Conservation (phyloP, 257 asterid genomes). For the Solanum clarkiae region DNA sequence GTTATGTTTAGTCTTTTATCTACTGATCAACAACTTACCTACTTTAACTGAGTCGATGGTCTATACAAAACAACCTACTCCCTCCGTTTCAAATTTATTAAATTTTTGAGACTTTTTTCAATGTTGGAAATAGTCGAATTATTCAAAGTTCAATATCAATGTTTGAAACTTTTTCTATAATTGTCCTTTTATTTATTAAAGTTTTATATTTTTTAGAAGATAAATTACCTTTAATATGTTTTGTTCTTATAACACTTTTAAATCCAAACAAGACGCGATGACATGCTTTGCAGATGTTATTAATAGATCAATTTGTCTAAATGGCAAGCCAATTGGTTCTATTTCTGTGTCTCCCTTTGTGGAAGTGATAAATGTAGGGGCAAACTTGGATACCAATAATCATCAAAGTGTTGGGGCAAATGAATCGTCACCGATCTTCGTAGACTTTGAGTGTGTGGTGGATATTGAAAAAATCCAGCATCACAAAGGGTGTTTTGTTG, state of each 20-base stretch:
- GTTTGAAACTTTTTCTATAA: too few relatives aligned
- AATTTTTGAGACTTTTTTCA: too few relatives aligned
- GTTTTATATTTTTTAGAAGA: too few relatives aligned
- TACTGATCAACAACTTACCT: slow-evolving; percentile 13
- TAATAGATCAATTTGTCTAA: slow-evolving; percentile 35
- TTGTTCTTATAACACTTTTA: slow-evolving; percentile 38
- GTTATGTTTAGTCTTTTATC: slow-evolving; percentile 56
- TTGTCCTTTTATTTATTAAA: too few relatives aligned
- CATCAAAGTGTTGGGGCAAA: slow-evolving; percentile 56
- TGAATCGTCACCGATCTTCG: slow-evolving; percentile 53
- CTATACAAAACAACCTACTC: neutral
- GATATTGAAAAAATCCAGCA: slow-evolving; percentile 46
- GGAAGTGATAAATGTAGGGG: slow-evolving; percentile 38
- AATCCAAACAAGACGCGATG: slow-evolving; percentile 29
- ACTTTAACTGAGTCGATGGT: neutral
- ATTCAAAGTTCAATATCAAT: too few relatives aligned
- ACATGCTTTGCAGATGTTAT: slow-evolving; percentile 8
- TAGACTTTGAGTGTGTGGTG: slow-evolving; percentile 60
- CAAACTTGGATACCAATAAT: slow-evolving; percentile 46
- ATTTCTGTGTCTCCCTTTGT: slow-evolving; percentile 21
- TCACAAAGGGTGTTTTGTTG: slow-evolving; percentile 52
- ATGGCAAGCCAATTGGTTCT: slow-evolving; percentile 33
- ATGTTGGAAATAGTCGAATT: too few relatives aligned
- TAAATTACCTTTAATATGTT: neutral
- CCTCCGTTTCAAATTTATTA: too few relatives aligned